Evolutionary conservation across 108 stramenopile genomes (phyloP), one percentile per base, ranked within the genome.

Genomic region (Discostella pseudostelligera): DNA sequence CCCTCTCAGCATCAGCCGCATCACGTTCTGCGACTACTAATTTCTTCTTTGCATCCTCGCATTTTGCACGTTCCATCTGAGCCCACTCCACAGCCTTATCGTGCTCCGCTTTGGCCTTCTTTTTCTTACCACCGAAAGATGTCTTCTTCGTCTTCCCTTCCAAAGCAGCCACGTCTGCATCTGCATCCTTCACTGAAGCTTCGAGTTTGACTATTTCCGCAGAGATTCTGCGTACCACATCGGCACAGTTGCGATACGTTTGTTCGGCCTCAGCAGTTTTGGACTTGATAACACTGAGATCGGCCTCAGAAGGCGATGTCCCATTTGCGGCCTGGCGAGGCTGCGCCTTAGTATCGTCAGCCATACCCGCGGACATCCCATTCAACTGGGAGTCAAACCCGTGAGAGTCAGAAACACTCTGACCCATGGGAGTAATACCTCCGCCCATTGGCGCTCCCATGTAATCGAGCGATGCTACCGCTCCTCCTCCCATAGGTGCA

Each of bases 21-120:
- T 87, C 39, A 1, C 72, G 58, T 47, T 74, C 55, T 10, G 88
- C 92, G 51, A 83, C 80, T 22, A 61, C 65, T 0, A 85, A 78
- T 56, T 82, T 81, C 28, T 62, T 49, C 43, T 85, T 85, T 10
- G 82, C 72, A 28, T 78, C 83, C 48, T 84, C 47, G 37, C 82
- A 84, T 56, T 83, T 69, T 39, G 83, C 64, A 14, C 76, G 83
- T 48, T 88, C 85, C 8, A 59, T 60, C 14, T 67, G 62, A 20
- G 85, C 87, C 42, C 76, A 70, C 39, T 76, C 68, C 37, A 74
- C 62, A 1, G 85, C 80, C 29, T 77, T 60, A 14, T 86, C 85
- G 21, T 75, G 72, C 35, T 85, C 87, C 70, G 85, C 80, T 82
- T 85, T 71, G 26, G 74, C 74, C 74, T 89, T 87, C 39, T 82